A percentile compares a stretch with the other conserved stretches of the same genome.
Conservation (phyloP, 441 rosid species). For the Mallotus japonicus region DNA sequence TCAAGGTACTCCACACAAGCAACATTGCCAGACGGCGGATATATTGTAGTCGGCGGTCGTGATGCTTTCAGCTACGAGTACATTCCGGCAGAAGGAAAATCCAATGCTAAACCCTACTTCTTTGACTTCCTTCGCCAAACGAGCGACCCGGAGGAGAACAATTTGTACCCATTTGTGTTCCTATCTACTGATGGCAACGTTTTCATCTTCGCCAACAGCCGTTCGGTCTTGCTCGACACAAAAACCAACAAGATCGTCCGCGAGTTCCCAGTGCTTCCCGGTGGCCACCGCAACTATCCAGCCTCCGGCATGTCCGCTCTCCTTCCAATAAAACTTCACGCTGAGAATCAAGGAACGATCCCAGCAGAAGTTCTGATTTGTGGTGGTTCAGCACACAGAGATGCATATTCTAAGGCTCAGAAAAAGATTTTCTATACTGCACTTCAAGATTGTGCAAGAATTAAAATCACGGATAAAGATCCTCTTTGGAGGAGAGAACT, state of each 20-base stretch:
- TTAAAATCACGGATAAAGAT: slow-evolving; percentile 34
- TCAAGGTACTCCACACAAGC: slow-evolving; percentile 64
- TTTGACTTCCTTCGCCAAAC: slow-evolving; percentile 43
- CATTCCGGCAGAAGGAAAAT: slow-evolving; percentile 43
- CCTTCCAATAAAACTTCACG: slow-evolving; percentile 46
- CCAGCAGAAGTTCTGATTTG: slow-evolving; percentile 51
- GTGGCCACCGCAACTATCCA: slow-evolving; percentile 62
- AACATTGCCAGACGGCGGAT: slow-evolving; percentile 44
- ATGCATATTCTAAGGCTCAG: slow-evolving; percentile 38
- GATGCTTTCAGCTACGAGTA: slow-evolving; percentile 50
- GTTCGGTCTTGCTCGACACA: slow-evolving; percentile 46
- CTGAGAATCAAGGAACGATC: slow-evolving; percentile 5
- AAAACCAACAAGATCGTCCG: slow-evolving; percentile 33
- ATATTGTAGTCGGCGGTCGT: slow-evolving; percentile 62
- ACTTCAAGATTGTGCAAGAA: slow-evolving; percentile 47
- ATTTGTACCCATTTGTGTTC: slow-evolving; percentile 59
- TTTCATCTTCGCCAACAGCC: slow-evolving; percentile 62
- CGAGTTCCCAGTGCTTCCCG: slow-evolving; percentile 46
- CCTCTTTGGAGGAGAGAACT: slow-evolving; percentile 48
- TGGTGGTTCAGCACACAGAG: slow-evolving; percentile 46
- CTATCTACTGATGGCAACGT: slow-evolving; percentile 61
- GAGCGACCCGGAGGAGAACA: slow-evolving; percentile 53
- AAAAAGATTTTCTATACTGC: slow-evolving; percentile 35
- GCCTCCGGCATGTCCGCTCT: slow-evolving; percentile 50
- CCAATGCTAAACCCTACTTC: slow-evolving; percentile 27